phyloP scores from a whole-genome alignment of 2,329 filamentous ascomycete species.

The Xenosphaeropsis pyriputrescens region DNA sequence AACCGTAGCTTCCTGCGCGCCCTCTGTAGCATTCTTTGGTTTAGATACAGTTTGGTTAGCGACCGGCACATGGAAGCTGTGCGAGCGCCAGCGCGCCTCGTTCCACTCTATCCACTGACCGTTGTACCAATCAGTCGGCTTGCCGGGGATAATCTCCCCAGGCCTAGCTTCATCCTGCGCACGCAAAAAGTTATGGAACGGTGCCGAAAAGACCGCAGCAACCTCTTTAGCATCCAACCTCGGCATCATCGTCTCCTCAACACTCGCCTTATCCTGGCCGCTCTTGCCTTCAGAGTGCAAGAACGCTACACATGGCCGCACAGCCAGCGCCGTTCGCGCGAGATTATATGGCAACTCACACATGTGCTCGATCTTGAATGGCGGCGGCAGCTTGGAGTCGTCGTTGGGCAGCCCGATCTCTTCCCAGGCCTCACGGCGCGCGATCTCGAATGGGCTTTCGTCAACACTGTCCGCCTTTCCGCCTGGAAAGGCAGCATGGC shows the following conservation, averaged over 20 bases:
- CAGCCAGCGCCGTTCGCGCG: slow-evolving; percentile 58
- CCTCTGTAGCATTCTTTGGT: slow-evolving; percentile 24
- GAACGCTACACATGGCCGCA: slow-evolving; percentile 65
- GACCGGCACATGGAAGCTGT: slow-evolving; percentile 84
- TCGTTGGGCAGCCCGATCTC: slow-evolving; percentile 79
- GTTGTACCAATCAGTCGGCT: slow-evolving; percentile 55
- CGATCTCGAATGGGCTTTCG: slow-evolving; percentile 62
- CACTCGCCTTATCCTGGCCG: slow-evolving; percentile 25
- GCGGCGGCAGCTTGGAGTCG: slow-evolving; percentile 52
- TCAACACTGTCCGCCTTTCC: slow-evolving; percentile 48
- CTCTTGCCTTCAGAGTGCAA: slow-evolving; percentile 43
- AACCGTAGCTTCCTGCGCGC: slow-evolving; percentile 27
- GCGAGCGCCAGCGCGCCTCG: slow-evolving; percentile 65
- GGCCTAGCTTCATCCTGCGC: slow-evolving; percentile 35
- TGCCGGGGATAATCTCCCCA: slow-evolving; percentile 15
- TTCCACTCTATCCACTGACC: slow-evolving; percentile 74
- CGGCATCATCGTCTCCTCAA: slow-evolving; percentile 62
- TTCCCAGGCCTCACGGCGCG: slow-evolving; percentile 78
- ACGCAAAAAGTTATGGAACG: slow-evolving; percentile 70
- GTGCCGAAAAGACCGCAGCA: slow-evolving; percentile 82
- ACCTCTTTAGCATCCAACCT: slow-evolving; percentile 80
- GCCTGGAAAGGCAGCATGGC: slow-evolving; percentile 76
- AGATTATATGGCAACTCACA: slow-evolving; percentile 69
- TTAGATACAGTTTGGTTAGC: slow-evolving; percentile 53
- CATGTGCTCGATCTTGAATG: slow-evolving; percentile 77